A percentile compares a stretch with the other conserved stretches of the same genome.
phyloP scores from a whole-genome alignment of 2,329 filamentous ascomycete genomes.

The Aspergillus neoniger region DNA sequence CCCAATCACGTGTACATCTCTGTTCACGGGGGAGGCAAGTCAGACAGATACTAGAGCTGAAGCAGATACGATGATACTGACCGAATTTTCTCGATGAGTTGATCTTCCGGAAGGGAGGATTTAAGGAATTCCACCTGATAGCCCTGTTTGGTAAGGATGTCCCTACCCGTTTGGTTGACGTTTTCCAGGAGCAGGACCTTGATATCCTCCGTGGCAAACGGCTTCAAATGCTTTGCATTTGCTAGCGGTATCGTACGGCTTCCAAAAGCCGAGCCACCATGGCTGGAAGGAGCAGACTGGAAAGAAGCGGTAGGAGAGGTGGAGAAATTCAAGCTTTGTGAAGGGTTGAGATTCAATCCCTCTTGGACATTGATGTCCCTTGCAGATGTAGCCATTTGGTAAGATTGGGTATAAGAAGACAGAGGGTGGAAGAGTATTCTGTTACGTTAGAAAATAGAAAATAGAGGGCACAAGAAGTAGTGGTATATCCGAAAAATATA shows the following conservation, averaged over 20 bases:
- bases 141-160: conserved; percentile 80
- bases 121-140: conserved; percentile 96
- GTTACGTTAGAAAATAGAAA: background rate
- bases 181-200: conserved; percentile 96
- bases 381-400: conserved; percentile 30
- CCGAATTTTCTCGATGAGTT: conserved; percentile 96
- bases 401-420: background rate
- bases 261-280: conserved; percentile 51
- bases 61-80: conserved; percentile 45
- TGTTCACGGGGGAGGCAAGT: conserved; percentile 38
- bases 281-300: conserved; percentile 70
- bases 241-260: conserved; percentile 47
- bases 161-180: conserved; percentile 84
- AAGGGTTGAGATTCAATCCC: conserved; percentile 46
- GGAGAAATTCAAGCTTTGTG: conserved; percentile 67
- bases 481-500: background rate
- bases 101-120: conserved; percentile 83
- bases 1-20: conserved; percentile 94
- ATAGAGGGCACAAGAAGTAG: background rate
- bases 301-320: conserved; percentile 75
- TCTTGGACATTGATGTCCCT: conserved; percentile 39
- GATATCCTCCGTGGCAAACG: conserved; percentile 92
- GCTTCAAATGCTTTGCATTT: conserved; percentile 77
- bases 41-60: conserved; percentile 11
- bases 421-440: background rate